These are phyloP conservation scores for Sugiyamaella paludigena DNA, from an alignment of 1,139 yeast genomes.

Conservation along the genomic window DNA sequence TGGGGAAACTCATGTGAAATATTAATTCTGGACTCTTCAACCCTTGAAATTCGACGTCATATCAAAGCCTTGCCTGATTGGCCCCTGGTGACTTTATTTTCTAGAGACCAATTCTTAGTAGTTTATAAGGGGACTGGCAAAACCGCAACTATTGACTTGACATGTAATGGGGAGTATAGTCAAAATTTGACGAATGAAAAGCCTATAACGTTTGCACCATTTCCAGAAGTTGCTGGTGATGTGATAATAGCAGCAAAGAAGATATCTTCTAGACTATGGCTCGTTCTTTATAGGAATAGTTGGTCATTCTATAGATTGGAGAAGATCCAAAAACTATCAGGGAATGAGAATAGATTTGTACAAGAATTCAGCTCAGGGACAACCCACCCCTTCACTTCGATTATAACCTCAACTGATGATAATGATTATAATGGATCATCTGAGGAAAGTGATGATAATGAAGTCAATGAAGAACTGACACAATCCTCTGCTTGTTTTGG, in stretches of 20 bases:
- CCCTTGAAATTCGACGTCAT: not conserved
- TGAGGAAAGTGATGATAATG: not conserved
- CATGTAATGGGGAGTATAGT: no score
- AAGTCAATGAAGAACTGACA: not conserved
- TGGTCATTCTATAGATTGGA: slow-evolving; percentile 8
- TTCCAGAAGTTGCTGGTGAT: not conserved
- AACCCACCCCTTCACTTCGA: slow-evolving; percentile 17
- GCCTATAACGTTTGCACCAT: not conserved
- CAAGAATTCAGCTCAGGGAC: slow-evolving; percentile 27
- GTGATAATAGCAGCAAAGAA: not conserved
- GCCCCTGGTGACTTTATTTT: slow-evolving; percentile 6
- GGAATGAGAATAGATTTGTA: not conserved
- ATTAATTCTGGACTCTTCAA: not conserved
- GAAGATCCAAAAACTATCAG: not conserved
- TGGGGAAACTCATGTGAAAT: slow-evolving; percentile 12
- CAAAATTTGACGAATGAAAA: not conserved
- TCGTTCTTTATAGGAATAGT: slow-evolving; percentile 4
- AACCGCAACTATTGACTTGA: not conserved
- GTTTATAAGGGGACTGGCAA: not conserved
- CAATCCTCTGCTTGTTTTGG: slow-evolving; percentile 21
- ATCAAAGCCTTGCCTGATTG: slow-evolving; percentile 5
- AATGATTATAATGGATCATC: not conserved
- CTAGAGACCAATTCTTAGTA: not conserved
- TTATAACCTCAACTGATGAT: slow-evolving; percentile 12
- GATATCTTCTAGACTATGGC: slow-evolving; percentile 2